phyloP scores from a whole-genome alignment of 2,329 filamentous ascomycete genomes.

The Ascochyta pisi region DNA sequence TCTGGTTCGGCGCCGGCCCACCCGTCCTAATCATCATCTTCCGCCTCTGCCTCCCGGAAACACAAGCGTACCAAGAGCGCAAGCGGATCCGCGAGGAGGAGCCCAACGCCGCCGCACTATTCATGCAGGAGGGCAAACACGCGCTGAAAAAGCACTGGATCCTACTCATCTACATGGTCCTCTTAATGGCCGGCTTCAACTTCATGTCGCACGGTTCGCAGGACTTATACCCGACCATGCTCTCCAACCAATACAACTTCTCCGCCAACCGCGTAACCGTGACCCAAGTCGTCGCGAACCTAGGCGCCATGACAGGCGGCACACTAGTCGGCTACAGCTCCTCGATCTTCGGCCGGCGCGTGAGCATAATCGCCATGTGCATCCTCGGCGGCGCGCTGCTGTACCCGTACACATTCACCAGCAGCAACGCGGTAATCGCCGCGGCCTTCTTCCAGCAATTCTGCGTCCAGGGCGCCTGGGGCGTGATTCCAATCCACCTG shows the following conservation, averaged over 20 bases:
- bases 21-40: constrained; percentile 82
- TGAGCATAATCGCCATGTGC: constrained; percentile 57
- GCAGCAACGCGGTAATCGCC: constrained; percentile 70
- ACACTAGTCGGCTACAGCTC: constrained; percentile 55
- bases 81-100: constrained; percentile 66
- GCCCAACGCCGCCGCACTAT: constrained; percentile 68
- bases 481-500: constrained; percentile 68
- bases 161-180: constrained; percentile 78
- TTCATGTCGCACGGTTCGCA: constrained; percentile 86
- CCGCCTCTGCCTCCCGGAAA: constrained; percentile 80
- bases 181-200: constrained; percentile 91
- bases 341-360: constrained; percentile 56
- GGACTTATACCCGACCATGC: constrained; percentile 68
- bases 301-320: constrained; percentile 58
- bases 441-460: constrained; percentile 79
- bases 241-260: constrained; percentile 65
- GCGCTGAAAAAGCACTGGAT: constrained; percentile 82
- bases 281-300: constrained; percentile 58
- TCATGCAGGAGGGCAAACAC: constrained; percentile 78
- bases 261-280: constrained; percentile 55
- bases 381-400: constrained; percentile 76
- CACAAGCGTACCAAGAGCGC: constrained; percentile 72
- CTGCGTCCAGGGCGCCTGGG: constrained; percentile 55
- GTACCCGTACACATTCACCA: constrained; percentile 81
- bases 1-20: constrained; percentile 86